phyloP scores from a whole-genome alignment of 2,329 filamentous ascomycete species.

The Knufia fluminis region DNA sequence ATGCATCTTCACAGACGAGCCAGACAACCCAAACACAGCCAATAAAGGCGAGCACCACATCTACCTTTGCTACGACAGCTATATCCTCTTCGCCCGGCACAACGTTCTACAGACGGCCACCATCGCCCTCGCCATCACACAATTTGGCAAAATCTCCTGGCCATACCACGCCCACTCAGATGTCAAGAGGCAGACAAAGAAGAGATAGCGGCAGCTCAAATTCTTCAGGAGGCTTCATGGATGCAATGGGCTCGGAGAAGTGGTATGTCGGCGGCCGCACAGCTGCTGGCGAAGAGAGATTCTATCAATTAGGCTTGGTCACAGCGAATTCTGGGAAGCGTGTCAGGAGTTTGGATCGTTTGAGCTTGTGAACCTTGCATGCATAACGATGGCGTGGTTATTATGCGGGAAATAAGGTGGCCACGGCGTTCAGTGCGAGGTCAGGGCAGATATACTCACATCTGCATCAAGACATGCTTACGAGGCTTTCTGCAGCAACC shows the following conservation, averaged over 20 bases:
- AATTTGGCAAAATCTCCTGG: conserved; percentile 32
- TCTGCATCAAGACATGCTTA: no score
- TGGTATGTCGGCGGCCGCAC: conserved; percentile 44
- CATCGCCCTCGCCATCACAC: conserved; percentile 16
- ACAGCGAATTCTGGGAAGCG: conserved; percentile 34
- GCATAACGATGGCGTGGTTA: no score
- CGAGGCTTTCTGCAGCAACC: no score
- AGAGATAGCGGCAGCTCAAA: conserved; percentile 41
- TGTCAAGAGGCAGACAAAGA: conserved; percentile 30
- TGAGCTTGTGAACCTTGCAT: conserved; percentile 32
- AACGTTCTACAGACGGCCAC: conserved; percentile 21
- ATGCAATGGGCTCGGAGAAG: conserved; percentile 39
- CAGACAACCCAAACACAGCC: conserved; percentile 27
- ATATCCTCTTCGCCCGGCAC: conserved; percentile 20
- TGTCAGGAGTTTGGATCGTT: conserved; percentile 40
- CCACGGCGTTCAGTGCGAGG: no score
- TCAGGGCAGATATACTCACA: no score
- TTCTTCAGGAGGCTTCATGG: conserved; percentile 39
- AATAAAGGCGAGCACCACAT: conserved; percentile 28
- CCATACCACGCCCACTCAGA: conserved; percentile 21
- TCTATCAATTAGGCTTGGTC: conserved; percentile 41
- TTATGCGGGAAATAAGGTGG: no score
- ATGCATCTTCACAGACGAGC: conserved; percentile 19
- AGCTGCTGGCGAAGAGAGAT: conserved; percentile 39
- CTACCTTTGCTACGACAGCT: conserved; percentile 16